Percentiles rank a stretch among this genome's conserved stretches.
Conservation (phyloP, 2,329 filamentous ascomycete species). For the Microdochium bolleyi region DNA sequence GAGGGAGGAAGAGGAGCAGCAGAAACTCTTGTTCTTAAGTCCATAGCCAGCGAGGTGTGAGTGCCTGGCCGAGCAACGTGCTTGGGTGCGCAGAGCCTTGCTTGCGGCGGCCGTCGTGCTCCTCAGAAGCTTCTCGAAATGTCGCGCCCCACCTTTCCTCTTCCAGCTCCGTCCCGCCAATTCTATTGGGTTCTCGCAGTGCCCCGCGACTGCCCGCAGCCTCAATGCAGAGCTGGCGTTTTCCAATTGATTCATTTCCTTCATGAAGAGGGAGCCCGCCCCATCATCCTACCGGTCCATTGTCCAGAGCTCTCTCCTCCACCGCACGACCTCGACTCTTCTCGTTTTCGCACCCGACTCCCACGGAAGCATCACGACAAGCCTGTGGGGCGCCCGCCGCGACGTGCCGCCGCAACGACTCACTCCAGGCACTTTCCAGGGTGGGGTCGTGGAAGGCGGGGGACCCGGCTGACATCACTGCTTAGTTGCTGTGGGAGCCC, state of each 20-base stretch:
- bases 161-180: neutral
- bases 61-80: neutral
- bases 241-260: neutral
- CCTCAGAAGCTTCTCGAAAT: conserved; percentile 1
- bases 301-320: neutral
- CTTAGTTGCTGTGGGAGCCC: neutral
- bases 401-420: neutral
- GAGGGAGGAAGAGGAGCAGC: neutral
- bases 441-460: neutral
- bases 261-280: neutral
- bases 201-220: neutral
- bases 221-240: neutral
- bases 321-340: neutral
- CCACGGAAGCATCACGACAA: neutral
- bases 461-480: neutral
- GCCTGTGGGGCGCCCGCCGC: neutral
- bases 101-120: neutral
- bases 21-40: neutral
- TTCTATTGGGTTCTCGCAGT: neutral
- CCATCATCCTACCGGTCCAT: neutral
- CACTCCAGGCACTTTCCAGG: neutral
- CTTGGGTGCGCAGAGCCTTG: neutral
- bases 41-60: neutral
- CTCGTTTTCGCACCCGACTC: neutral
- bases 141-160: neutral